phyloP scores from a whole-genome alignment of 2,329 filamentous ascomycete genomes.

The Colletotrichum somersetense region DNA sequence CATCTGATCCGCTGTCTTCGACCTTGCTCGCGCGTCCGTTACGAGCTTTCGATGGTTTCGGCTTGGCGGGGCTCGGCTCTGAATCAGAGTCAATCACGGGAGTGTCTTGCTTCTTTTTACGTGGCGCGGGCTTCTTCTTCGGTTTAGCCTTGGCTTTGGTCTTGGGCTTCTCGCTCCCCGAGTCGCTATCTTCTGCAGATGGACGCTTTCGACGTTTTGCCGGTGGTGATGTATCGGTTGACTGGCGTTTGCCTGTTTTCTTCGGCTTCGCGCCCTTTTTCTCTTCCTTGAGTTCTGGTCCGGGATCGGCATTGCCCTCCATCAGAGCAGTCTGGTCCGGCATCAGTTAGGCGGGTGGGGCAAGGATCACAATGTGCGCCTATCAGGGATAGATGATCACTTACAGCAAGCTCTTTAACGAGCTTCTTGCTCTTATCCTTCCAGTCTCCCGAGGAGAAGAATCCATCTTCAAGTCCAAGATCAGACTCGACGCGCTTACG shows the following conservation, averaged over 20 bases:
- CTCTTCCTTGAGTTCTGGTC: constrained; percentile 8
- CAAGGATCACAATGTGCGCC: background rate
- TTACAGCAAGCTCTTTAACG: constrained; percentile 68
- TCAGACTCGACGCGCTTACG: constrained; percentile 65
- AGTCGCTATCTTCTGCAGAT: constrained; percentile 45
- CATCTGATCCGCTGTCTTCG: constrained; percentile 37
- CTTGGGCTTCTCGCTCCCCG: constrained; percentile 44
- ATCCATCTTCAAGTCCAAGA: constrained; percentile 62
- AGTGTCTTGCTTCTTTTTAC: constrained; percentile 47
- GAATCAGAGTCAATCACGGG: constrained; percentile 48
- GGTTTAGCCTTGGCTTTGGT: constrained; percentile 36
- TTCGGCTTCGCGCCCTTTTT: constrained; percentile 45
- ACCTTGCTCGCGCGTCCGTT: constrained; percentile 30
- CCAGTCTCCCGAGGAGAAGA: constrained; percentile 65
- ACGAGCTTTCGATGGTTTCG: constrained; percentile 39
- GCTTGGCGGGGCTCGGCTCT: constrained; percentile 45
- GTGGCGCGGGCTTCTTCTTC: constrained; percentile 46
- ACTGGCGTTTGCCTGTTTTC: constrained; percentile 51
- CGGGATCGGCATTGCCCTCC: constrained; percentile 11
- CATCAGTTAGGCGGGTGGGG: constrained; percentile 14
- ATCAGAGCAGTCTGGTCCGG: constrained; percentile 20
- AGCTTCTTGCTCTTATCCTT: constrained; percentile 69
- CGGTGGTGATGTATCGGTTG: constrained; percentile 52
- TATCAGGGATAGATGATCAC: constrained; percentile 45
- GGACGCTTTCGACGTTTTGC: constrained; percentile 56